Evolutionary conservation across 1,139 yeast genomes (phyloP).

Genomic region (Suzukiozyma palmioleophila): DNA sequence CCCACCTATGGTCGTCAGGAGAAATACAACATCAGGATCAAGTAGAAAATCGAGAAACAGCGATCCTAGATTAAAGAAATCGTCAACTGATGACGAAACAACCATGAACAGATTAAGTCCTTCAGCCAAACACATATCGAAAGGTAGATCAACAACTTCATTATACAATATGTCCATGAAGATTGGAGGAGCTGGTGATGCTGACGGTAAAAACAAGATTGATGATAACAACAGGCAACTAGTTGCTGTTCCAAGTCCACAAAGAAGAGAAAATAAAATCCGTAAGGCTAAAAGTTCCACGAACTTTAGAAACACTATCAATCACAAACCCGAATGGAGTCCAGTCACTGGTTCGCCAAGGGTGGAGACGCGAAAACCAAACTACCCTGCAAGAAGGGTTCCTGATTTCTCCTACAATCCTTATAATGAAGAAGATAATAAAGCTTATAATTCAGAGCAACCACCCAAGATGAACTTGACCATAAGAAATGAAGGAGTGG

Average conservation of each 20-base stretch:
- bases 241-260: neutral
- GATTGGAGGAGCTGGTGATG: neutral
- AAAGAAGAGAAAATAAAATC: constrained; percentile 9
- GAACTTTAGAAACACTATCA: constrained; percentile 17
- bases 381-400: constrained; percentile 22
- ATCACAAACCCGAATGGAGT: constrained; percentile 2
- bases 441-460: constrained; percentile 2
- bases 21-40: constrained; percentile 17
- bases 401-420: constrained; percentile 24
- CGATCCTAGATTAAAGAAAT: constrained; percentile 17
- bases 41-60: constrained; percentile 8
- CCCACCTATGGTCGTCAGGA: constrained; percentile 19
- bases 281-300: constrained; percentile 37
- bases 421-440: constrained; percentile 16
- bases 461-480: constrained; percentile 4
- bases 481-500: constrained; percentile 14
- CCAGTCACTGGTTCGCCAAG: constrained; percentile 21
- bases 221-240: constrained; percentile 3
- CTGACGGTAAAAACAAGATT: constrained; percentile 1
- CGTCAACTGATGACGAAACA: constrained; percentile 19
- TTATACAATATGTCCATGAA: constrained; percentile 14
- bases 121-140: constrained; percentile 9
- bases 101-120: constrained; percentile 4
- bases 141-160: constrained; percentile 29
- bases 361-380: constrained; percentile 34